Conservation (phyloP, 1,284 basidiomycete genomes). For the Trichosporon faecale region DNA sequence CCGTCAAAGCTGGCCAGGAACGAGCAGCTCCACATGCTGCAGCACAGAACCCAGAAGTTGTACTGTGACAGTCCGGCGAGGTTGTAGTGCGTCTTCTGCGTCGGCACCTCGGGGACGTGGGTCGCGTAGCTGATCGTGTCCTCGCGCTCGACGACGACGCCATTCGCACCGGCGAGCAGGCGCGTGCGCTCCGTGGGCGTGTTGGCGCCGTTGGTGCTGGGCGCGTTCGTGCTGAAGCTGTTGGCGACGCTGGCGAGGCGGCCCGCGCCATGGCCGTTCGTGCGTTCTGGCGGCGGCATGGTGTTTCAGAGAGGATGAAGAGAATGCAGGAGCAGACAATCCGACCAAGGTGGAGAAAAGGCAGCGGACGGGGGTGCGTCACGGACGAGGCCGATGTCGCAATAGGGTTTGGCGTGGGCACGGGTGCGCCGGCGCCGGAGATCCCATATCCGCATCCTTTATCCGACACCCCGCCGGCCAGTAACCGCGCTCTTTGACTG, state of each 20-base stretch:
- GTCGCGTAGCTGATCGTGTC: slow-evolving; percentile 20
- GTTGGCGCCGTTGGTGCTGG: neutral
- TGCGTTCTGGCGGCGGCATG: neutral
- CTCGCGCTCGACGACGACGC: slow-evolving; percentile 17
- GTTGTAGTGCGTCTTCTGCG: slow-evolving; percentile 35
- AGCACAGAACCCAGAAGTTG: slow-evolving; percentile 39
- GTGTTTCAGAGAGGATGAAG: neutral
- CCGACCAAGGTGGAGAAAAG: neutral
- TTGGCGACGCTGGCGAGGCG: neutral
- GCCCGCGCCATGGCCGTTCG: neutral
- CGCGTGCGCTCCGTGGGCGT: slow-evolving; percentile 19
- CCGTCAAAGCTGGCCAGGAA: slow-evolving; percentile 79
- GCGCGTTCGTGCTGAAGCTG: neutral
- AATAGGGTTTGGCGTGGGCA: neutral
- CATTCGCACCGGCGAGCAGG: slow-evolving; percentile 10
- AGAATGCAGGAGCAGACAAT: neutral
- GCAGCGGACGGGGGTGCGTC: neutral
- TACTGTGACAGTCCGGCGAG: slow-evolving; percentile 35
- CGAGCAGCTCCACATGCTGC: slow-evolving; percentile 38
- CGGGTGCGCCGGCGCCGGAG: neutral
- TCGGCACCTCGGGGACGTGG: slow-evolving; percentile 19
- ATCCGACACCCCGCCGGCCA: neutral
- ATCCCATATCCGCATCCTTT: neutral
- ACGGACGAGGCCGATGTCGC: slow-evolving; percentile 1
- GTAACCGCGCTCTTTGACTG: neutral